These are phyloP conservation scores for Candida broadrunensis DNA, from an alignment of 805 yeast species.

Conservation along the genomic window DNA sequence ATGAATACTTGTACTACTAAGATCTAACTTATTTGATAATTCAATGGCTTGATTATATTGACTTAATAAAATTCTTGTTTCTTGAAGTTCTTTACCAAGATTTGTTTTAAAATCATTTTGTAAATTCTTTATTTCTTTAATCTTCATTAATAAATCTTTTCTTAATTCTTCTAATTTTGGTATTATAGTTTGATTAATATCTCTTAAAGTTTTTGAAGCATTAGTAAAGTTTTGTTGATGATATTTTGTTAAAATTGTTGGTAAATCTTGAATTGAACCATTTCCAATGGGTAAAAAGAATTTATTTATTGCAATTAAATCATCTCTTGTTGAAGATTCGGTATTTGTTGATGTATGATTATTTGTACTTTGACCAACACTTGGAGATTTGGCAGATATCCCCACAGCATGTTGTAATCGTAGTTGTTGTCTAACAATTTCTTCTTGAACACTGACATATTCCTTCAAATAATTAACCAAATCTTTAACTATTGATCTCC, in stretches of 20 bases:
- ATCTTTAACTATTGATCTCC: conserved; percentile 79
- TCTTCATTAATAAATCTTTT: conserved; percentile 76
- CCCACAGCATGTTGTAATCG: conserved; percentile 76
- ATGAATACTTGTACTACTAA: conserved; percentile 5
- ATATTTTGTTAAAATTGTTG: conserved; percentile 58
- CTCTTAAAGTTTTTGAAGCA: conserved; percentile 45
- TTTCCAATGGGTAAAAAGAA: conserved; percentile 75
- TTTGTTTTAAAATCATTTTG: conserved; percentile 82
- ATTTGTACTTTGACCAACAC: not conserved
- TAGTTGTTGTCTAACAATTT: conserved; percentile 76
- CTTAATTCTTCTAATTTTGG: conserved; percentile 56
- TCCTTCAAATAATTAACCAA: conserved; percentile 74
- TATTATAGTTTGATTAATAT: conserved; percentile 44
- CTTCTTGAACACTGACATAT: conserved; percentile 83
- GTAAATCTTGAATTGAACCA: conserved; percentile 75
- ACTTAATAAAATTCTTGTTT: conserved; percentile 37
- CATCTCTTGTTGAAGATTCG: conserved; percentile 16
- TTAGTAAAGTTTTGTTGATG: conserved; percentile 38
- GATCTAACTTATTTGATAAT: conserved; percentile 46
- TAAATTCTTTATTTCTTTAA: conserved; percentile 79
- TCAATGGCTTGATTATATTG: conserved; percentile 63
- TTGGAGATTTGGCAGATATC: conserved; percentile 12
- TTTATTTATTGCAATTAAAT: conserved; percentile 34
- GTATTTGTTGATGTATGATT: conserved; percentile 1
- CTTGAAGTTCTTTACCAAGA: conserved; percentile 55